Evolutionary conservation across 2,329 filamentous ascomycete species (phyloP).

Genomic region (Alternaria sp.): DNA sequence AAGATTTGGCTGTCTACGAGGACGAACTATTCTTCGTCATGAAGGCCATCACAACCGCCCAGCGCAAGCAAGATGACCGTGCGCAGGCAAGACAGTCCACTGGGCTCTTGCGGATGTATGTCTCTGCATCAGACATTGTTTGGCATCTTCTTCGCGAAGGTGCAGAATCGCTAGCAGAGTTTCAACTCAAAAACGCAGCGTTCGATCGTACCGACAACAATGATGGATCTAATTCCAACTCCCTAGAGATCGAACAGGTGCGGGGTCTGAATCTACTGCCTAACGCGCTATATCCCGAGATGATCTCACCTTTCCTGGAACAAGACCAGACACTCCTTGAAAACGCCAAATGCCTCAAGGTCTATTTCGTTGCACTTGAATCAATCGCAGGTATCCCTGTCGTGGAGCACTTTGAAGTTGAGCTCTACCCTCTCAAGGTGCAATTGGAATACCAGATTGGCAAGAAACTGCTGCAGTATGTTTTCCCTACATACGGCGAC

Average conservation of each 20-base stretch:
- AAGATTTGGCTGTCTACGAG: constrained; percentile 86
- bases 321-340: constrained; percentile 63
- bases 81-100: constrained; percentile 71
- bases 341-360: constrained; percentile 83
- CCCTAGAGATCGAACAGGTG: constrained; percentile 86
- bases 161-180: constrained; percentile 86
- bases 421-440: constrained; percentile 89
- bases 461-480: constrained; percentile 93
- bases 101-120: constrained; percentile 87
- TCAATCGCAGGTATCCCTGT: constrained; percentile 97
- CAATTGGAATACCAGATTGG: constrained; percentile 93
- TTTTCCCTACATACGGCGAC: constrained; percentile 80
- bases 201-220: constrained; percentile 97
- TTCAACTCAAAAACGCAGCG: constrained; percentile 88
- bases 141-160: constrained; percentile 94
- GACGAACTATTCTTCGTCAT: constrained; percentile 99
- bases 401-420: constrained; percentile 95
- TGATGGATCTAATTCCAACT: constrained; percentile 94
- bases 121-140: constrained; percentile 92
- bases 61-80: constrained; percentile 79
- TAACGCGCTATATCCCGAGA: constrained; percentile 92
- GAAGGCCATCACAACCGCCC: constrained; percentile 98
- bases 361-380: constrained; percentile 98
- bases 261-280: constrained; percentile 88
- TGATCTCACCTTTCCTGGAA: constrained; percentile 89